These are phyloP conservation scores for Acrocalymma vagum DNA, from an alignment of 2,329 filamentous ascomycete genomes.

Conservation along the genomic window DNA sequence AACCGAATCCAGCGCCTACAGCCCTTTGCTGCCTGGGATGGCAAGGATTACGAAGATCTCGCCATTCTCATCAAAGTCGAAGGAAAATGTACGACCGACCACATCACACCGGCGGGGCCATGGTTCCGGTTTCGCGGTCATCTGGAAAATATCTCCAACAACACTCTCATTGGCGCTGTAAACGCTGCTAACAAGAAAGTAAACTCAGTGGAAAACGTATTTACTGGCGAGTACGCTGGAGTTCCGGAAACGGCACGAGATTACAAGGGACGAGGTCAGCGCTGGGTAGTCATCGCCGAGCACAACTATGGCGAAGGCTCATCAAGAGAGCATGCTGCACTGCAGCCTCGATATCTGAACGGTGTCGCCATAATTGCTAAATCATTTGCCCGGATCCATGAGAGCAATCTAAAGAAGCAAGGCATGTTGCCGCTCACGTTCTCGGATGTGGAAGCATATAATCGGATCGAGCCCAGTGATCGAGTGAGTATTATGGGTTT, in stretches of 20 bases:
- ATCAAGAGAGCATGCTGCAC: slow-evolving; percentile 83
- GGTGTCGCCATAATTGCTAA: slow-evolving; percentile 84
- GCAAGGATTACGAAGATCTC: slow-evolving; percentile 75
- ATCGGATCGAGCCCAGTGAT: slow-evolving; percentile 81
- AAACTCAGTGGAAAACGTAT: slow-evolving; percentile 90
- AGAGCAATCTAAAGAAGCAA: slow-evolving; percentile 96
- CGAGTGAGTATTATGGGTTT: slow-evolving; percentile 81
- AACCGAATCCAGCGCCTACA: slow-evolving; percentile 89
- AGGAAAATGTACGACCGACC: slow-evolving; percentile 97
- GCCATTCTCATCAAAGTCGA: slow-evolving; percentile 92
- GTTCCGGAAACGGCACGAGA: slow-evolving; percentile 85
- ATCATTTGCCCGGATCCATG: slow-evolving; percentile 88
- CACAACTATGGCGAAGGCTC: slow-evolving; percentile 95
- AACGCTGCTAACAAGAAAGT: slow-evolving; percentile 92
- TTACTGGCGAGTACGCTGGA: slow-evolving; percentile 74
- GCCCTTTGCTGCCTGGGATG: slow-evolving; percentile 86
- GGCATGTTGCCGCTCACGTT: slow-evolving; percentile 93
- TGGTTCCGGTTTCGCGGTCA: slow-evolving; percentile 99
- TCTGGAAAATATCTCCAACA: slow-evolving; percentile 93
- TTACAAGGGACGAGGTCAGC: slow-evolving; percentile 77
- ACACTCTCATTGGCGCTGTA: slow-evolving; percentile 92
- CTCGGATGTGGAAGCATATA: slow-evolving; percentile 84
- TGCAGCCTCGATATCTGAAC: slow-evolving; percentile 88
- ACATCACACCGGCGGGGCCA: slow-evolving; percentile 92
- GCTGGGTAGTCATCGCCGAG: slow-evolving; percentile 94